These are phyloP conservation scores for Phaseolus coccineus DNA, from an alignment of 331 rosid genomes.

Conservation along the genomic window DNA sequence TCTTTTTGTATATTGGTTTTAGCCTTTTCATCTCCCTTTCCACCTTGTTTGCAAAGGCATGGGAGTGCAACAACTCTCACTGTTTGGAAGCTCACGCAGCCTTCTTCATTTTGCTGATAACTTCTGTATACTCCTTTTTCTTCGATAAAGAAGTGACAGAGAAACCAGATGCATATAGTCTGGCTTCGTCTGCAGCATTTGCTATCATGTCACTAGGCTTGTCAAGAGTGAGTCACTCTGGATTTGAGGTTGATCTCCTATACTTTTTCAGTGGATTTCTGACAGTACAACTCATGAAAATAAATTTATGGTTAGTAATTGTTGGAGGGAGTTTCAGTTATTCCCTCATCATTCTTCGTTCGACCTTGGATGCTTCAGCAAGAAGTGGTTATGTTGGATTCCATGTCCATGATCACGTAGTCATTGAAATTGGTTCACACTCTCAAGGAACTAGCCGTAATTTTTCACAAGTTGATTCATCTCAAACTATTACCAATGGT, in stretches of 20 bases:
- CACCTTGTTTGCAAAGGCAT: not conserved
- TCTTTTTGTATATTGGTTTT: not conserved
- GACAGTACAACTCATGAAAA: conserved; percentile 23
- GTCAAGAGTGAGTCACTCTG: conserved; percentile 8
- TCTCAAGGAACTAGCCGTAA: not conserved
- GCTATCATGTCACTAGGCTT: conserved; percentile 14
- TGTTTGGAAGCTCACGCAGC: conserved; percentile 22
- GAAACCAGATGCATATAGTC: conserved; percentile 29
- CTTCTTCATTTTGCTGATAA: conserved; percentile 11
- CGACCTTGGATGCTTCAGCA: conserved; percentile 9
- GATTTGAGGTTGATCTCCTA: conserved; percentile 27
- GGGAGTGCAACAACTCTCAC: not conserved
- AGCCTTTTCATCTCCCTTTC: not conserved
- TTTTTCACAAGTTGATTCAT: not conserved
- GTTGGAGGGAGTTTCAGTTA: conserved; percentile 32
- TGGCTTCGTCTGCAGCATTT: conserved; percentile 10
- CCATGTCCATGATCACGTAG: not conserved
- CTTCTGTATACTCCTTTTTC: conserved; percentile 37
- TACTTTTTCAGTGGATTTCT: conserved; percentile 8
- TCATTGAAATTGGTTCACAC: not conserved
- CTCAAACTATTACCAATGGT: not conserved
- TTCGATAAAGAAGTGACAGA: not conserved
- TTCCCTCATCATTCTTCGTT: conserved; percentile 15
- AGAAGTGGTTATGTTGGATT: not conserved
- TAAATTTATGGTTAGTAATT: not conserved